These are phyloP conservation scores for Thielaviopsis punctulata DNA, from an alignment of 2,329 filamentous ascomycete genomes.

Conservation along the genomic window DNA sequence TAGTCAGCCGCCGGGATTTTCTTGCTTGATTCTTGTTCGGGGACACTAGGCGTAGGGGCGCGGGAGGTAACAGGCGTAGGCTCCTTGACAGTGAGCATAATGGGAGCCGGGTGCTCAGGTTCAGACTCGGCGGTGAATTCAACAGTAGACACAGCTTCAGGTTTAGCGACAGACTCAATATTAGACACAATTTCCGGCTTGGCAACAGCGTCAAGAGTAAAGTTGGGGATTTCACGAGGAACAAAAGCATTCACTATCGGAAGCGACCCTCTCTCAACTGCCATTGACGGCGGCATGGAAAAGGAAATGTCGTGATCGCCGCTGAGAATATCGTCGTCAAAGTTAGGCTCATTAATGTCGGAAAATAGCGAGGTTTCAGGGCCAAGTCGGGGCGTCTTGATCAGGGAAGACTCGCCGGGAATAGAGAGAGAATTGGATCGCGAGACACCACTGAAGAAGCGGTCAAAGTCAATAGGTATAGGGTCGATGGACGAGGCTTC, in stretches of 20 bases:
- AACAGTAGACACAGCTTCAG: not conserved
- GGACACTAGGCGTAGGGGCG: slow-evolving; percentile 1
- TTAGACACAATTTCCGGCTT: not conserved
- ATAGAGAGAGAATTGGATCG: not conserved
- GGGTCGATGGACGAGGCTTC: not conserved
- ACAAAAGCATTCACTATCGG: not conserved
- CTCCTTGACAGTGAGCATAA: slow-evolving; percentile 9
- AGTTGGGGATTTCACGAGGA: not conserved
- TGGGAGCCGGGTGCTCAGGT: not conserved
- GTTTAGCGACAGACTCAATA: not conserved
- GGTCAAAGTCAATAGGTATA: not conserved
- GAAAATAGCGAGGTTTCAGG: slow-evolving; percentile 9
- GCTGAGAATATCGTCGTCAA: slow-evolving; percentile 7
- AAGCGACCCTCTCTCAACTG: slow-evolving; percentile 6
- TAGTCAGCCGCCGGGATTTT: slow-evolving; percentile 2
- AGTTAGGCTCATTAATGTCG: slow-evolving; percentile 8
- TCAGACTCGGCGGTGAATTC: not conserved
- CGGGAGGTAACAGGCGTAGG: slow-evolving; percentile 10
- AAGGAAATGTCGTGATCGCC: slow-evolving; percentile 6
- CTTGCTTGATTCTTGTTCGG: not conserved
- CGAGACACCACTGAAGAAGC: not conserved
- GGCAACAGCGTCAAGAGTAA: not conserved
- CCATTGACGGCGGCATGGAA: slow-evolving; percentile 11
- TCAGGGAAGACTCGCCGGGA: not conserved
- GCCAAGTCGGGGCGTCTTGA: slow-evolving; percentile 9